phyloP scores from a whole-genome alignment of 2,329 filamentous ascomycete species.

The Aspergillus fructus region DNA sequence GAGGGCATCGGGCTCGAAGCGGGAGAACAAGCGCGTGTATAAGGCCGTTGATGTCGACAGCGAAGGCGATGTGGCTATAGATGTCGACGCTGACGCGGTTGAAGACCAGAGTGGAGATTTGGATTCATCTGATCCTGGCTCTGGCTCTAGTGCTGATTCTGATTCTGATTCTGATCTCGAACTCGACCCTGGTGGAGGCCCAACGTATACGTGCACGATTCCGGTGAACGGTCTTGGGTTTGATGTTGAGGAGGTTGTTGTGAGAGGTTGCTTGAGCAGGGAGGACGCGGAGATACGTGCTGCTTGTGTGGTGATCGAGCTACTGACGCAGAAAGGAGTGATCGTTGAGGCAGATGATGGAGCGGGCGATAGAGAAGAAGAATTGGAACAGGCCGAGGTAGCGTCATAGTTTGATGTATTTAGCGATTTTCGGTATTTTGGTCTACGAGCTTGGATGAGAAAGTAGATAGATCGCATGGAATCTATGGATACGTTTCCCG shows the following conservation, averaged over 20 bases:
- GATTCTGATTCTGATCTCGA: not conserved
- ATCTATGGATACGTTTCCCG: not conserved
- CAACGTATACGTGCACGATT: constrained; percentile 4
- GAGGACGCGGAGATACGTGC: constrained; percentile 33
- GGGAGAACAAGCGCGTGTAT: not conserved
- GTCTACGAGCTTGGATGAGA: not conserved
- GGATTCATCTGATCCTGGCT: not conserved
- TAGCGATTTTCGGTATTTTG: not conserved
- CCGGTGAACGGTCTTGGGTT: not conserved
- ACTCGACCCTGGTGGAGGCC: not conserved
- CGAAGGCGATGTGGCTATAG: not conserved
- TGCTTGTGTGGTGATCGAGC: constrained; percentile 19
- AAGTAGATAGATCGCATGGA: not conserved
- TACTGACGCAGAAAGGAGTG: constrained; percentile 4
- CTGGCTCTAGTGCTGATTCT: not conserved
- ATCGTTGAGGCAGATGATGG: not conserved
- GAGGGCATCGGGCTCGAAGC: not conserved
- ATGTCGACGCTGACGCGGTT: not conserved
- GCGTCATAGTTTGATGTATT: not conserved
- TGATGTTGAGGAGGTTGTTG: constrained; percentile 13
- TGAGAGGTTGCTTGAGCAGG: constrained; percentile 24
- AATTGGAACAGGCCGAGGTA: no score
- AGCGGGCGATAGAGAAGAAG: not conserved
- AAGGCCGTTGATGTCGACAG: not conserved
- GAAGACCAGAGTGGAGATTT: not conserved